Evolutionary conservation across 1,139 yeast genomes (phyloP).

Genomic region (Magnusiomyces tetraspermus): DNA sequence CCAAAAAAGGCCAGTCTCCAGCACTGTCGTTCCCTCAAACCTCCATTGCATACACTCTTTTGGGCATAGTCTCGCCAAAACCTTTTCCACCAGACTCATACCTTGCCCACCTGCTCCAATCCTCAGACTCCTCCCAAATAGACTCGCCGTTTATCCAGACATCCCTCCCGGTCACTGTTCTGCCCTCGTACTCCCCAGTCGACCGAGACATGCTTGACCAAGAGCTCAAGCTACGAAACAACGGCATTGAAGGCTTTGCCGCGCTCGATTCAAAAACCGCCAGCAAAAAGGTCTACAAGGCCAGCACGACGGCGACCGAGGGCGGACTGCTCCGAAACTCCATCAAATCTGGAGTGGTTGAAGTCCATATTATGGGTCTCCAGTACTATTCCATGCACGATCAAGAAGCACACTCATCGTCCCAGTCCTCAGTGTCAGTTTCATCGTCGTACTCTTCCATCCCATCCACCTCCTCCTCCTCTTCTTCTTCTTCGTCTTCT

Average conservation of each 20-base stretch:
- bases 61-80: not conserved
- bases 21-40: not conserved
- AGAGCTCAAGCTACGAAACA: not conserved
- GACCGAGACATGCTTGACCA: not conserved
- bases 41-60: not conserved
- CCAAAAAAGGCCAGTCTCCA: too few relatives aligned
- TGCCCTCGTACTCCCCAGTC: not conserved
- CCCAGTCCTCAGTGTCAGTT: too few relatives aligned
- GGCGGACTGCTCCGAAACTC: conserved; percentile 7
- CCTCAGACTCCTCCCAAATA: not conserved
- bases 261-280: too few relatives aligned
- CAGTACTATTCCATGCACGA: not conserved
- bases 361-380: conserved; percentile 11
- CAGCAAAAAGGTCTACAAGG: not conserved
- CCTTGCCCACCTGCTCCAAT: not conserved
- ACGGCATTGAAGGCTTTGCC: not conserved
- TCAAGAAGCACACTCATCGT: too few relatives aligned
- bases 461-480: not conserved
- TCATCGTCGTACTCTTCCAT: too few relatives aligned
- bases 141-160: too few relatives aligned
- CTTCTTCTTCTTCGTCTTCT: not conserved
- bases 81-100: not conserved
- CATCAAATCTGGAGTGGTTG: conserved; percentile 7
- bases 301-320: not conserved
- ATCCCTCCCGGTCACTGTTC: not conserved